phyloP scores from a whole-genome alignment of 139 green algal species.

The Spirogloea muscicola region DNA sequence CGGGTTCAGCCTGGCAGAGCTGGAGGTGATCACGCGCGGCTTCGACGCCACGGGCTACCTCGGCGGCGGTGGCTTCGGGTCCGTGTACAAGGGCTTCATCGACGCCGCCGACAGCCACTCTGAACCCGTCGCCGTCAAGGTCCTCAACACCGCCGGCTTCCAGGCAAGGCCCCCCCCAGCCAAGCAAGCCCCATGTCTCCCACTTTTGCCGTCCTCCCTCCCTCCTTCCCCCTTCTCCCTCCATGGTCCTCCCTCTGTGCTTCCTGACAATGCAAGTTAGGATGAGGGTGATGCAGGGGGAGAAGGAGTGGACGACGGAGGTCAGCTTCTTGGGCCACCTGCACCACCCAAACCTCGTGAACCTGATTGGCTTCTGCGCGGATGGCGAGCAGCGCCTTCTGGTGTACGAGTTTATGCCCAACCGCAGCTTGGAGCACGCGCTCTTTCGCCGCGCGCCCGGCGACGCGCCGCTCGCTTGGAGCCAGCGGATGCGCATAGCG shows the following conservation, averaged over 20 bases:
- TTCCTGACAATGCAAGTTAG: no score
- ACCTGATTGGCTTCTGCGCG: slow-evolving; percentile 32
- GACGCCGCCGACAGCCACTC: not conserved
- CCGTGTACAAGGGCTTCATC: not conserved
- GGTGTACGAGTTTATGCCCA: slow-evolving; percentile 36
- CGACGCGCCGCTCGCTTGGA: slow-evolving; percentile 19
- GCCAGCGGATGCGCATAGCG: slow-evolving; percentile 30
- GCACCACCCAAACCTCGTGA: slow-evolving; percentile 26
- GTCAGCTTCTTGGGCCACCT: slow-evolving; percentile 21
- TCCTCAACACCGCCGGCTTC: not conserved
- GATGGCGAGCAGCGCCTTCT: slow-evolving; percentile 19
- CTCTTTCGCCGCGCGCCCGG: not conserved
- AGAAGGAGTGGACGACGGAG: slow-evolving; percentile 19
- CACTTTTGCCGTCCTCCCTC: not conserved
- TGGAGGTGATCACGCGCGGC: not conserved
- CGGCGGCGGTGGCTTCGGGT: not conserved
- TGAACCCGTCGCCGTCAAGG: slow-evolving; percentile 3
- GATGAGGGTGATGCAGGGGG: slow-evolving; percentile 6
- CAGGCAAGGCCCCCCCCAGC: not conserved
- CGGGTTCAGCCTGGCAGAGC: not conserved
- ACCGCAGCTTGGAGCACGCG: slow-evolving; percentile 2
- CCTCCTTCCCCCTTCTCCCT: not conserved
- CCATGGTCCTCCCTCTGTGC: not conserved
- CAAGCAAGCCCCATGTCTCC: no score
- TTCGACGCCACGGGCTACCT: not conserved